A percentile compares a stretch with the other conserved stretches of the same genome.
Conservation (phyloP, 2,329 filamentous ascomycete species). For the Cytospora paraplurivora region DNA sequence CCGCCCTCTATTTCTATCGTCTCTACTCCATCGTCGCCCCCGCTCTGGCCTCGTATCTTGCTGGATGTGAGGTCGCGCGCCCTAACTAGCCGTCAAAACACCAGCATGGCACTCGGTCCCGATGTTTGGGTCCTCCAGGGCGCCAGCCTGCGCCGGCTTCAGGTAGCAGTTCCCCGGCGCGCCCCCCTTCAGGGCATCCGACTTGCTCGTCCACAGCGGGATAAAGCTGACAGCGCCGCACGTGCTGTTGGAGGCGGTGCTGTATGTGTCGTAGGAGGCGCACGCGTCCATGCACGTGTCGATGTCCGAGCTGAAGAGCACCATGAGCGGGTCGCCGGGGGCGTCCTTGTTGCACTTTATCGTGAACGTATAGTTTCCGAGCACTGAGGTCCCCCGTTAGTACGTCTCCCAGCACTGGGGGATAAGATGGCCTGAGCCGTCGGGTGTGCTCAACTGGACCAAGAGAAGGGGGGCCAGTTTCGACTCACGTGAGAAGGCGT, state of each 20-base stretch:
- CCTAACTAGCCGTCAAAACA: slow-evolving; percentile 30
- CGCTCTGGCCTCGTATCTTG: neutral
- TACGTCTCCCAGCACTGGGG: neutral
- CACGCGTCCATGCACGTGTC: slow-evolving; percentile 52
- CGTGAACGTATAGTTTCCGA: slow-evolving; percentile 41
- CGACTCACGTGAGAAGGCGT: slow-evolving; percentile 41
- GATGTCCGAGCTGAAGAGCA: slow-evolving; percentile 47
- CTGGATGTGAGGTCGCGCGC: neutral
- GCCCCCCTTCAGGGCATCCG: slow-evolving; percentile 35
- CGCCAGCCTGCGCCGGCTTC: slow-evolving; percentile 40
- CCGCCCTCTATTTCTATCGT: neutral
- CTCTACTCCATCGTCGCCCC: too few species aligned
- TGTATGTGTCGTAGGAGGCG: slow-evolving; percentile 42
- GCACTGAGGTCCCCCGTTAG: slow-evolving; percentile 38
- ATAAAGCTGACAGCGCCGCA: slow-evolving; percentile 47
- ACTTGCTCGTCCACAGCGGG: slow-evolving; percentile 46
- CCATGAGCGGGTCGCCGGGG: slow-evolving; percentile 40
- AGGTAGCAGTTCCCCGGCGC: slow-evolving; percentile 51
- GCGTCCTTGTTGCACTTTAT: slow-evolving; percentile 49
- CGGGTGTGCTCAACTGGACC: neutral
- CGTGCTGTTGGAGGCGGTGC: slow-evolving; percentile 37
- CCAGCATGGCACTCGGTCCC: slow-evolving; percentile 43
- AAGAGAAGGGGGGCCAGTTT: neutral
- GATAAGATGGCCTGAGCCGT: neutral
- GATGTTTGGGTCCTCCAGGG: slow-evolving; percentile 39